phyloP scores from a whole-genome alignment of 1,139 yeast genomes.

The Nakaseomyces nivariensis region DNA sequence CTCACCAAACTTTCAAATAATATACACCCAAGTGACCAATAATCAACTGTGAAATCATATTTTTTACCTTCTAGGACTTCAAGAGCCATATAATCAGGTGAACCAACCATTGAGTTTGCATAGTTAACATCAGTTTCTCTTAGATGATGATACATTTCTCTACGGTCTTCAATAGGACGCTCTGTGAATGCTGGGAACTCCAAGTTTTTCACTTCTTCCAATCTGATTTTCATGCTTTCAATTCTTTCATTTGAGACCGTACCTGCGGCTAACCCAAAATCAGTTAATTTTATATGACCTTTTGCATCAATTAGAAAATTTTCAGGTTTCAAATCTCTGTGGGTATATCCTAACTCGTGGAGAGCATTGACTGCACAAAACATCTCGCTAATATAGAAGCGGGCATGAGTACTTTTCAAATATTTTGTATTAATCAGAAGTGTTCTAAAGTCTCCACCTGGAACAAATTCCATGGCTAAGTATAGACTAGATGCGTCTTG shows the following conservation, averaged over 20 bases:
- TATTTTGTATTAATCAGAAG: constrained; percentile 87
- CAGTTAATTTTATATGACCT: constrained; percentile 95
- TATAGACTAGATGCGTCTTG: constrained; percentile 87
- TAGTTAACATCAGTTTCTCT: constrained; percentile 59
- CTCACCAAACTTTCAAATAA: constrained; percentile 87
- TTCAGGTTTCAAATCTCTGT: constrained; percentile 95
- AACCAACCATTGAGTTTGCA: constrained; percentile 94
- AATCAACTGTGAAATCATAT: constrained; percentile 93
- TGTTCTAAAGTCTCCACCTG: constrained; percentile 98
- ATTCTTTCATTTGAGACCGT: constrained; percentile 87
- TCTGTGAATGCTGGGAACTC: constrained; percentile 56
- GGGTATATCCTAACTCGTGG: constrained; percentile 92
- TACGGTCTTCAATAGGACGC: constrained; percentile 77
- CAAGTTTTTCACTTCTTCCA: constrained; percentile 66
- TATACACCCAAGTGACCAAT: constrained; percentile 97
- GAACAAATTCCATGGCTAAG: constrained; percentile 97
- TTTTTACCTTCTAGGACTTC: constrained; percentile 92
- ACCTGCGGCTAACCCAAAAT: constrained; percentile 96
- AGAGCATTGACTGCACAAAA: constrained; percentile 87
- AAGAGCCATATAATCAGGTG: constrained; percentile 98
- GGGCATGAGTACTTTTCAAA: constrained; percentile 86
- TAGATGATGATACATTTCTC: constrained; percentile 67
- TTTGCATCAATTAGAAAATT: constrained; percentile 87
- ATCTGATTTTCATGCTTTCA: constrained; percentile 80
- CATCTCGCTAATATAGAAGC: constrained; percentile 94